Base-by-base conservation (phyloP, 208 protist genomes). In the Leishmania martiniquensis region DNA sequence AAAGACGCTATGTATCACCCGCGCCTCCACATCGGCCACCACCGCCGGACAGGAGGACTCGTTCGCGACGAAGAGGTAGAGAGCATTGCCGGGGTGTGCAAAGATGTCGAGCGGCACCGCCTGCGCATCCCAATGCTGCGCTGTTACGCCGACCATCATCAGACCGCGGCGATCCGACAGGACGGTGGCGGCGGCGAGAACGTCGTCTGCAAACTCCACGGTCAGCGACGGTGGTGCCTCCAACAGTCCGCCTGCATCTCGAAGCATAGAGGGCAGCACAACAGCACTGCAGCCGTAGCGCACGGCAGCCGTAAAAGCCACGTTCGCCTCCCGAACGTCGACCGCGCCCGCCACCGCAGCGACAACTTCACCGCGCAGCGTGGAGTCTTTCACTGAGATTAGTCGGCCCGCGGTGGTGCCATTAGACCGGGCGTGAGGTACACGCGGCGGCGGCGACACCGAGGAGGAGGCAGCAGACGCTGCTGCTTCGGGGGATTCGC, bases 41-140 rank as follows among this genome's bases (percentile, higher is more conserved):
- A 71, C 85, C 2, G 67, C 63, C 62, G 72, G 68, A 45, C 42
- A 76, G 32, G 57, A 44, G 29, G 73, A 65, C 67, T 85, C 84
- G 17, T 66, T 55, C 3, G 90, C 68, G 37, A 86, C 52, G 72
- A 96, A 93, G 34, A 95, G 49, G 78, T 96, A 96, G 4, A 96
- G 66, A 5, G 85, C 75, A 72, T 89, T 84, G n/a, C 52, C 62
- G 5, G 89, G 90, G 73, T 96, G 92, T 42, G 42, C 71, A 55
- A 89, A 96, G 15, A 54, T 32, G 22, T 80, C 74, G 39, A 96
- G 84, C 42, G 87, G 78, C 44, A 85, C 71, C 32, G 86, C 73
- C 47, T 78, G 67, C 37, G 72, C 76, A 29, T 82, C 70, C 76
- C 66, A 86, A 72, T 69, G 72, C 51, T 74, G 63, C 32, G 66